These are phyloP conservation scores for Pseudogymnoascus sp. DNA, from an alignment of 2,329 filamentous ascomycete genomes.

Conservation along the genomic window DNA sequence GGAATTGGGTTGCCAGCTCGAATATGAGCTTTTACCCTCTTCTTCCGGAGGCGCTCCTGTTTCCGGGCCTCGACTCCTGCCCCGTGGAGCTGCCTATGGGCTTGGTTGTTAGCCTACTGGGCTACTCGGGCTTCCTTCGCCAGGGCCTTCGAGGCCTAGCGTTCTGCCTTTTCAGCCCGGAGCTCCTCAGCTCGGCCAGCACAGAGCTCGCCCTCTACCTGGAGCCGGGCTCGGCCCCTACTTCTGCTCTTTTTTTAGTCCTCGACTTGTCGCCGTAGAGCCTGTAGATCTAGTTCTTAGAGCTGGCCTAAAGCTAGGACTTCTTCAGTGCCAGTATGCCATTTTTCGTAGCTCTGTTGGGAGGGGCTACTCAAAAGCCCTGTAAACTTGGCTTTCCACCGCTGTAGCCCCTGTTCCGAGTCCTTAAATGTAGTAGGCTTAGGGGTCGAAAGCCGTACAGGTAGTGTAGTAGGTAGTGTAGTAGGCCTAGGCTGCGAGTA, in stretches of 20 bases:
- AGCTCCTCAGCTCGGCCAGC: background rate
- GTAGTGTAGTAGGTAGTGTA: background rate
- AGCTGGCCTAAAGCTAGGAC: background rate
- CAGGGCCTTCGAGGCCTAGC: background rate
- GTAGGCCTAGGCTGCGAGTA: background rate
- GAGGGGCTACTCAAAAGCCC: too few species aligned
- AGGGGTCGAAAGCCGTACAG: background rate
- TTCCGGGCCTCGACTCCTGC: background rate
- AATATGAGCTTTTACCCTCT: too few species aligned
- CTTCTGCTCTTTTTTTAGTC: too few species aligned
- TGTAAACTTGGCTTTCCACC: background rate
- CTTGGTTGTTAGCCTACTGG: background rate
- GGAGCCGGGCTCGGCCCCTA: too few species aligned
- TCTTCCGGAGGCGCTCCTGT: background rate
- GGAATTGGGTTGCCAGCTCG: too few species aligned
- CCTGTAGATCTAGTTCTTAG: too few species aligned
- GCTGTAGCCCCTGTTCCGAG: background rate
- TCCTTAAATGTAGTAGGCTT: background rate
- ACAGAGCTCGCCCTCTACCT: background rate
- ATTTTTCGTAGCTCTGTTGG: background rate
- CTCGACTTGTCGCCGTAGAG: too few species aligned
- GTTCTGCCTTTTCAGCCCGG: background rate
- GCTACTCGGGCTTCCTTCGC: too few species aligned
- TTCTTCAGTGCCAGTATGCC: background rate
- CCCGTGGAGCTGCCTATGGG: background rate